phyloP scores from a whole-genome alignment of 345 rosid genomes.

The Eutrema yunnanense region DNA sequence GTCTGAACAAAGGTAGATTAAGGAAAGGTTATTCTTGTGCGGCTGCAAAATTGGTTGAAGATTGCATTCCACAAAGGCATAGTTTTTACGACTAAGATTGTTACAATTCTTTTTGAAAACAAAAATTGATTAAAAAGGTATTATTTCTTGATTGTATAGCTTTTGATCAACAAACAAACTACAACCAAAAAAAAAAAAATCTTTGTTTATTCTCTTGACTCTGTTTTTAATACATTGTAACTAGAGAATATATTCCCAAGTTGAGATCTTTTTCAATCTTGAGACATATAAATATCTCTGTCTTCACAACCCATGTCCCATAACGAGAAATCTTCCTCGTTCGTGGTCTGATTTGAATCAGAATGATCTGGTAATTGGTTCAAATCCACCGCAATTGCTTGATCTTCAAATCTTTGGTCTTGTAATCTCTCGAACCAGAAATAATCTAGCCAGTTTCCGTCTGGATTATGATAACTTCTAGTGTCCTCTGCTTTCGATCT shows the following conservation, averaged over 20 bases:
- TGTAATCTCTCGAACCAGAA: slow-evolving; percentile 14
- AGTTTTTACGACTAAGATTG: slow-evolving; percentile 47
- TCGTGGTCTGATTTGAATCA: slow-evolving; percentile 12
- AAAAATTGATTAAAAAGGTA: neutral
- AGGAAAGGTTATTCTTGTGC: slow-evolving; percentile 72
- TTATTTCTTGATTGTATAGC: slow-evolving; percentile 29
- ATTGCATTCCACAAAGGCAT: slow-evolving; percentile 58
- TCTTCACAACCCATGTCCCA: slow-evolving; percentile 36
- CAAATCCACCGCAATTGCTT: slow-evolving; percentile 8
- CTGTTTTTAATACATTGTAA: slow-evolving; percentile 10
- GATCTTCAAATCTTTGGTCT: slow-evolving; percentile 23
- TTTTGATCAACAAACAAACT: slow-evolving; percentile 3
- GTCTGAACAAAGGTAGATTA: slow-evolving; percentile 35
- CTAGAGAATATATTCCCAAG: neutral
- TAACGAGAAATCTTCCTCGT: slow-evolving; percentile 21
- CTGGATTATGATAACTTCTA: neutral
- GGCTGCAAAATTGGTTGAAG: slow-evolving; percentile 41
- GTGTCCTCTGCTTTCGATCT: slow-evolving; percentile 10
- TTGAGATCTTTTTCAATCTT: slow-evolving; percentile 10
- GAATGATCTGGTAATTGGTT: slow-evolving; percentile 19
- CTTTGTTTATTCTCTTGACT: slow-evolving; percentile 13
- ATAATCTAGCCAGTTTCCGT: slow-evolving; percentile 14
- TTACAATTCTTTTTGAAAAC: slow-evolving; percentile 2
- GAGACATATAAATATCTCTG: slow-evolving; percentile 23
- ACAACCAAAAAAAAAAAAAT: neutral